These are phyloP conservation scores for Xylaria sp. DNA, from an alignment of 2,329 filamentous ascomycete species.

Conservation along the genomic window DNA sequence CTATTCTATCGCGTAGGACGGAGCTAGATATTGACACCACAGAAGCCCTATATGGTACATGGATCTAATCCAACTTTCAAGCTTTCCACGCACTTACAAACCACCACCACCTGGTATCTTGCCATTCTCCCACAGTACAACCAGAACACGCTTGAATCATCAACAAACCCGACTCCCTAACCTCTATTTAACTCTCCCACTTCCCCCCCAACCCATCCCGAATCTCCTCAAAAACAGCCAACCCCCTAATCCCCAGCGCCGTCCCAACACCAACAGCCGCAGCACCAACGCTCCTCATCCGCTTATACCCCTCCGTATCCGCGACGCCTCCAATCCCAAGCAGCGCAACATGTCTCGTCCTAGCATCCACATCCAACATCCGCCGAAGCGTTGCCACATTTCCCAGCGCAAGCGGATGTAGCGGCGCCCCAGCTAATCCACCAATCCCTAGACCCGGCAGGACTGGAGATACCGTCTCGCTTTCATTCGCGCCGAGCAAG, in stretches of 20 bases:
- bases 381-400: conserved; percentile 76
- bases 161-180: too few species aligned
- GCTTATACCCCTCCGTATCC: conserved; percentile 67
- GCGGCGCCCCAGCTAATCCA: conserved; percentile 75
- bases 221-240: conserved; percentile 71
- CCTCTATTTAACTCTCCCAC: conserved; percentile 27
- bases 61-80: too few species aligned
- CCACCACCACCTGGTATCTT: too few species aligned
- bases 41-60: too few species aligned
- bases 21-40: background rate
- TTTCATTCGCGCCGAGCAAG: conserved; percentile 56
- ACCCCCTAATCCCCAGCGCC: conserved; percentile 71
- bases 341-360: conserved; percentile 65
- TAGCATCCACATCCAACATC: conserved; percentile 62
- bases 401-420: conserved; percentile 78
- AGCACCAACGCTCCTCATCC: conserved; percentile 76
- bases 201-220: conserved; percentile 40
- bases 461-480: conserved; percentile 2
- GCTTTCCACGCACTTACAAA: too few species aligned
- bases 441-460: conserved; percentile 68
- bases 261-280: conserved; percentile 75
- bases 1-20: background rate
- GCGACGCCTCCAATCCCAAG: conserved; percentile 79
- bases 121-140: too few species aligned
- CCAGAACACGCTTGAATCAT: too few species aligned